Base-by-base conservation (phyloP, 169 alveolate species). In the Haemoproteus tartakovskyi region DNA sequence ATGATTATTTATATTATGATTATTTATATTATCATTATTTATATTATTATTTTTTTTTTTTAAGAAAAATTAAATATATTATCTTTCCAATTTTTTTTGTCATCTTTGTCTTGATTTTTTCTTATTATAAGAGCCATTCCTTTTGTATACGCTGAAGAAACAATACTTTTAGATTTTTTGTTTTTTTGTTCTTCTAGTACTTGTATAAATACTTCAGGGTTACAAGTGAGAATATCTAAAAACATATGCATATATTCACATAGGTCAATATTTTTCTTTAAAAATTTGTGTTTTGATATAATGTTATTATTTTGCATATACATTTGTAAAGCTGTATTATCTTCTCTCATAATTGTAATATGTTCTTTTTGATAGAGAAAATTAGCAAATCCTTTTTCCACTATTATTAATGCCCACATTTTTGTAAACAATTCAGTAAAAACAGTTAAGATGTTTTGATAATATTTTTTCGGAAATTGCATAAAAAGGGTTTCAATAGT, bases 81-180 rank as follows among this genome's bases (percentile, higher is more conserved):
- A 0, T 38, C 24, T 38, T 64, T 30, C 24, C 63, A 48, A 18
- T 1, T 36, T 26, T 59, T 64, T 41, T 64, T 51, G 33, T 51
- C 41, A 21, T 64, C 60, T 14, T 48, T 62, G 51, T 64, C 29
- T 12, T 52, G 64, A 45, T 64, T 64, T 38, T 21, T 54, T 18
- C 82, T 67, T n/a, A 47, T 50, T 50, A 64, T 64, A 21, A 64
- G 50, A 21, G 82, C 82, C 60, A 51, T 51, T 56, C 70, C 64
- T 37, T 64, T 64, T 21, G 8, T 64, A 33, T 64, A 52, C 1
- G 82, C 70, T 3, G 70, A 52, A 12, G 82, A 64, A 30, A 64
- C 54, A 21, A 64, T 50, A 14, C 38, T 57, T 38, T 45, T 74
- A 6, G n/a, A 5, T 29, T 46, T 74, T 47, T 60, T 57, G n/a